Percentiles rank a stretch among this genome's conserved stretches.
Conservation (phyloP, 2,329 filamentous ascomycete species). For the Alternaria sp. region DNA sequence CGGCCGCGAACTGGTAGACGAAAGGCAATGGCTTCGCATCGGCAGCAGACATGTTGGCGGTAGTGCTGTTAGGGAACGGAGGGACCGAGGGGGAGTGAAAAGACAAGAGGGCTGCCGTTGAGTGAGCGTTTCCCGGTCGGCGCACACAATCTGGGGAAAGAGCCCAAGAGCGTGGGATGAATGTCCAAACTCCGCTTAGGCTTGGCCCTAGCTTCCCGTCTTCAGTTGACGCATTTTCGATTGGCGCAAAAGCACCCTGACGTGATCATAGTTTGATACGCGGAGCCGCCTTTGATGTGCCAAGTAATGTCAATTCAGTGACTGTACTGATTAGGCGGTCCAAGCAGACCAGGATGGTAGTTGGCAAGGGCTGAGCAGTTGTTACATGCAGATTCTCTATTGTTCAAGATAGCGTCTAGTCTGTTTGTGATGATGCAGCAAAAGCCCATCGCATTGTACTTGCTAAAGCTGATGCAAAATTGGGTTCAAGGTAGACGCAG, state of each 20-base stretch:
- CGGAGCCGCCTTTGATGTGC: background rate
- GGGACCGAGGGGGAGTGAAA: conserved; percentile 15
- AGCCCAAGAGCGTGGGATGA: conserved; percentile 37
- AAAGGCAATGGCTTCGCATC: conserved; percentile 82
- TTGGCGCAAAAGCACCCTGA: conserved; percentile 20
- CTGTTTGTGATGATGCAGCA: background rate
- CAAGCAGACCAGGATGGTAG: background rate
- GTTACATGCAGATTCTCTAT: background rate
- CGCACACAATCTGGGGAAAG: conserved; percentile 42
- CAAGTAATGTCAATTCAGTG: conserved; percentile 11
- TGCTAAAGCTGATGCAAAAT: background rate
- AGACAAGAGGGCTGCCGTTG: conserved; percentile 24
- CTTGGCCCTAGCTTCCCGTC: conserved; percentile 28
- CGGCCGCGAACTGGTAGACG: conserved; percentile 92
- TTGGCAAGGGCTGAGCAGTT: background rate
- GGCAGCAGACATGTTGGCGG: conserved; percentile 55
- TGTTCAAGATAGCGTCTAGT: too few relatives aligned
- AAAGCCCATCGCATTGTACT: too few relatives aligned
- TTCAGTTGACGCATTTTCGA: conserved; percentile 26
- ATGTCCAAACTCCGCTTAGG: conserved; percentile 19
- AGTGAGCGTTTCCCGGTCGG: conserved; percentile 20
- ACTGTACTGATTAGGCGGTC: conserved; percentile 4
- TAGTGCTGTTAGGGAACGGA: conserved; percentile 17
- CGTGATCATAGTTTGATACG: background rate
- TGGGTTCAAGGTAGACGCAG: too few relatives aligned